Conservation (phyloP, 305 asterid genomes). For the Solanum hybrid region DNA sequence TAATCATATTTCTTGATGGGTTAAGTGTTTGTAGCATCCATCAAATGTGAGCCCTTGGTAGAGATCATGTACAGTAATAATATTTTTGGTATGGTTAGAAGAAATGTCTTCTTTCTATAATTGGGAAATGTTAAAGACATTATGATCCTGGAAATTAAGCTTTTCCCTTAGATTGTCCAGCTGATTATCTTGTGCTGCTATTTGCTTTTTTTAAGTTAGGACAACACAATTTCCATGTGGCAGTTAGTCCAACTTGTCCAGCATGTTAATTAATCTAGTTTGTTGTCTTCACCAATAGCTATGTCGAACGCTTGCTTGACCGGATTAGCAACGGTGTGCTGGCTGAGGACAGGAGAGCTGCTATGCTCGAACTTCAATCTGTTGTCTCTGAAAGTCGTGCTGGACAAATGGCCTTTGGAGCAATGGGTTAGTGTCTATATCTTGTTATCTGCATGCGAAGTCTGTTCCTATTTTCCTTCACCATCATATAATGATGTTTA, state of each 20-base stretch:
- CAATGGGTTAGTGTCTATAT: conserved; percentile 60
- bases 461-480: not conserved
- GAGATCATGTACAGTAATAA: not conserved
- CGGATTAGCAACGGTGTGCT: conserved; percentile 81
- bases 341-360: conserved; percentile 87
- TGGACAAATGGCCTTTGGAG: conserved; percentile 90
- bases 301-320: conserved; percentile 90
- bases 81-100: not conserved
- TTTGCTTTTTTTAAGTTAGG: not conserved
- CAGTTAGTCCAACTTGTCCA: not conserved
- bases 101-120: not conserved
- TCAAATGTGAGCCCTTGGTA: not conserved
- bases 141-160: not conserved
- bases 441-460: not conserved
- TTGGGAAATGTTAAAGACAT: not conserved
- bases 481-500: not conserved
- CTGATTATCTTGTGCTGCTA: not conserved
- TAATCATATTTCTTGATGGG: not conserved
- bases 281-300: conserved; percentile 34
- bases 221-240: not conserved
- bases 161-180: not conserved
- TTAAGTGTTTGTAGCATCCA: not conserved
- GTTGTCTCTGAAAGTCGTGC: conserved; percentile 74
- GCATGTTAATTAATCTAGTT: not conserved
- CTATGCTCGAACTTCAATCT: conserved; percentile 78